A percentile compares a stretch with the other conserved stretches of the same genome.
phyloP scores from a whole-genome alignment of 129 eudicot species.

The Rutidosis leptorrhynchoides region DNA sequence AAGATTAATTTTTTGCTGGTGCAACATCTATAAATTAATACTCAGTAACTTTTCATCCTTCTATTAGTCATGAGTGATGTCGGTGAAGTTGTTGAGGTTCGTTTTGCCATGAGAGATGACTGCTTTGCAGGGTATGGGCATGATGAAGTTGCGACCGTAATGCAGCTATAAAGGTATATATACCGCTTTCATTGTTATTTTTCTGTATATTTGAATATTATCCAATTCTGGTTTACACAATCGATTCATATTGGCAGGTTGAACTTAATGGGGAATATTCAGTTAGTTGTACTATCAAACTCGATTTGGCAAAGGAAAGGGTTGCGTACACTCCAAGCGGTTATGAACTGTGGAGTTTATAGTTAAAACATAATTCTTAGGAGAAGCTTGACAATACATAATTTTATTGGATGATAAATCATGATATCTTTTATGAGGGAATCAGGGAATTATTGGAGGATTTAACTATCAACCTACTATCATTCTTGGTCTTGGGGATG shows the following conservation, averaged over 20 bases:
- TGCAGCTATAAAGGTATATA: constrained; percentile 57
- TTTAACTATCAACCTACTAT: too few species aligned
- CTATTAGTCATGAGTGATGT: too few species aligned
- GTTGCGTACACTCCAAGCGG: constrained; percentile 60
- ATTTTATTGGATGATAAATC: too few species aligned
- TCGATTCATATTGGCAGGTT: constrained; percentile 47
- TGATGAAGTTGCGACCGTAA: constrained; percentile 72
- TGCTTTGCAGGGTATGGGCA: too few species aligned
- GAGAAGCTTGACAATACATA: too few species aligned
- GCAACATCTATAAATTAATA: too few species aligned
- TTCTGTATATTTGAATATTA: neutral
- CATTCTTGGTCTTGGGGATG: too few species aligned
- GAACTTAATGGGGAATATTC: constrained; percentile 44
- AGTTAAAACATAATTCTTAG: too few species aligned
- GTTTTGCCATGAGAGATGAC: constrained; percentile 49
- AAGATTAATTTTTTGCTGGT: too few species aligned
- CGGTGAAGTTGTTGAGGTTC: constrained; percentile 67
- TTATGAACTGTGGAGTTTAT: constrained; percentile 23
- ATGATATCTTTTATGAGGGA: too few species aligned
- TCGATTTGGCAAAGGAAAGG: constrained; percentile 61
- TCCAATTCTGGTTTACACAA: neutral
- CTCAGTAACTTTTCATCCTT: too few species aligned
- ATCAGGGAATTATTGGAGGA: too few species aligned
- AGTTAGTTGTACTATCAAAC: constrained; percentile 46
- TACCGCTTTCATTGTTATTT: neutral